Base-by-base conservation (phyloP, 225 moss, liverwort and hornwort genomes). In the Rhytidiadelphus loreus region DNA sequence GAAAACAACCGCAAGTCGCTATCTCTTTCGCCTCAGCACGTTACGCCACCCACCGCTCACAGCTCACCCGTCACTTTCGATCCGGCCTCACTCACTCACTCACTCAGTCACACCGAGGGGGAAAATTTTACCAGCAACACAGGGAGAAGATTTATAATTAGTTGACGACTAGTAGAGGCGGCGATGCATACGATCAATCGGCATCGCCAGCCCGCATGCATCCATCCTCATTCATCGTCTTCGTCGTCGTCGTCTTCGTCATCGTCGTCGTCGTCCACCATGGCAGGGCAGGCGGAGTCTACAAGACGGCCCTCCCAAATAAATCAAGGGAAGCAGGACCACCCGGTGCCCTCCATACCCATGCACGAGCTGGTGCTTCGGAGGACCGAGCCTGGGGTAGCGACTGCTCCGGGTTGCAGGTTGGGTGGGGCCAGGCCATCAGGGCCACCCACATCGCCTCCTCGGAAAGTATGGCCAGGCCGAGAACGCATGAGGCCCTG, bases 381-480 rank as follows among this genome's bases (percentile, higher is more conserved):
- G 84, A 18, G 30, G 44, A 9, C 90, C 88, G 76, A 92, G 35
- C 85, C 91, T 30, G 70, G 60, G 62, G 72, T 18, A 41, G 56
- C 12, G 46, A 13, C 77, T 35, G 87, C 70, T 76, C 50, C 86
- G 62, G 82, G 21, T 29, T 63, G 30, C 39, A 50, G n/a, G 66
- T 33, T 56, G 46, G 80, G 86, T 83, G 80, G 88, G 86, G 55
- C 77, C 85, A 44, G 71, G 83, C 39, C 43, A 59, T 68, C 60
- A 61, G 46, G 84, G 87, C 85, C 91, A 87, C 77, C 85, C 88
- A 85, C 77, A 74, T 80, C 83, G 86, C 82, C 82, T 82, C 86
- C 88, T 92, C 83, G 86, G 88, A 92, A 92, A 90, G 92, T 63
- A 88, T 83, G 90, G 83, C 88, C 85, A 57, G 68, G 86, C 79